Evolutionary conservation across 176 grass and related monocot species (phyloP).

Genomic region (Canna indica): DNA sequence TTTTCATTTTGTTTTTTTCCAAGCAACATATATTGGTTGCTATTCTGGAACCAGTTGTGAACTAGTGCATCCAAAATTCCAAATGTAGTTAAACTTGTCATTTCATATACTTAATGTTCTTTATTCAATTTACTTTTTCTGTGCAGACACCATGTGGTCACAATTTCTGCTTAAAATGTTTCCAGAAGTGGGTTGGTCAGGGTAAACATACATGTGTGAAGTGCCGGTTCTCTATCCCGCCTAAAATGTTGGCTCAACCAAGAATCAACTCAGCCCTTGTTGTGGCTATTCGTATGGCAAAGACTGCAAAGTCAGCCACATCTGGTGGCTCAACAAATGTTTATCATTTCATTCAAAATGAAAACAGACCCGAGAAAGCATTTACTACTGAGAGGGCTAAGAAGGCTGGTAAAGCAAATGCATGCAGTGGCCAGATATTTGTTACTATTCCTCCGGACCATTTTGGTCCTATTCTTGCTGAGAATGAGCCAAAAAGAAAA

Average conservation of each 20-base stretch:
- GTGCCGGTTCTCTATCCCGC: conserved; percentile 46
- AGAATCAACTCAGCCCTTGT: conserved; percentile 74
- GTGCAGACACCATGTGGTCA: conserved; percentile 80
- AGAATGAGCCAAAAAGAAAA: conserved; percentile 64
- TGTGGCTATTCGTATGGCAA: conserved; percentile 62
- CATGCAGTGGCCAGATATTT: conserved; percentile 92
- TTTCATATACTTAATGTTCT: neutral
- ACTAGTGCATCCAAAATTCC: neutral
- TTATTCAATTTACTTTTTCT: neutral
- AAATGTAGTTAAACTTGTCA: neutral
- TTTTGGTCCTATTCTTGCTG: conserved; percentile 72
- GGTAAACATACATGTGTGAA: conserved; percentile 52
- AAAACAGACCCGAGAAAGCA: conserved; percentile 72
- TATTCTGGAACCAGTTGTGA: neutral
- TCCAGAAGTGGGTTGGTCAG: conserved; percentile 57
- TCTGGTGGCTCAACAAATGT: conserved; percentile 12
- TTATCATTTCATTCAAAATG: conserved; percentile 59
- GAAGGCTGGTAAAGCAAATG: conserved; percentile 69
- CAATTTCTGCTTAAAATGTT: conserved; percentile 93
- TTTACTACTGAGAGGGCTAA: conserved; percentile 89
- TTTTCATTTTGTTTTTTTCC: neutral
- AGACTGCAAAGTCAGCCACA: conserved; percentile 39
- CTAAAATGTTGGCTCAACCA: conserved; percentile 60
- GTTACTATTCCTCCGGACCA: conserved; percentile 74
- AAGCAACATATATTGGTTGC: neutral